Evolutionary conservation across 2,329 filamentous ascomycete genomes (phyloP).

Genomic region (Aspergillus fischeri): DNA sequence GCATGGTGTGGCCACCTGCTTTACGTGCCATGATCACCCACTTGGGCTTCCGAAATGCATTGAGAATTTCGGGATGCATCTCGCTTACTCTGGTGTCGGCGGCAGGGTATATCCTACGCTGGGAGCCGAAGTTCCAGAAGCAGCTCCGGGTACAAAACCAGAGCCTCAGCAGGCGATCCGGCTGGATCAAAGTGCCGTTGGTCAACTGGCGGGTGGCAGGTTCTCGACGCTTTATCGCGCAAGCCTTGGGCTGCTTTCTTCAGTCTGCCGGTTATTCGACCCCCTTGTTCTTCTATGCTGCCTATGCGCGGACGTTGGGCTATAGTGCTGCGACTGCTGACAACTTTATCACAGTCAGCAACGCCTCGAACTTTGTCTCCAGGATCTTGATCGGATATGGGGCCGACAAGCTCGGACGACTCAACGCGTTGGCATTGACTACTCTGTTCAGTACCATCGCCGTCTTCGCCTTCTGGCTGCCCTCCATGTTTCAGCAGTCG

Average conservation of each 20-base stretch:
- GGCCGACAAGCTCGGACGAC: slow-evolving; percentile 13
- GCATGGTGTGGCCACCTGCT: slow-evolving; percentile 34
- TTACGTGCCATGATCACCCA: slow-evolving; percentile 26
- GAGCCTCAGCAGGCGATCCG: not conserved
- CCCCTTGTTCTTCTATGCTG: slow-evolving; percentile 37
- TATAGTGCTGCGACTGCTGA: slow-evolving; percentile 34
- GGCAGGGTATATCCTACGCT: slow-evolving; percentile 22
- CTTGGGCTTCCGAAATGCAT: slow-evolving; percentile 36
- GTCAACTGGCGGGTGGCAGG: slow-evolving; percentile 33
- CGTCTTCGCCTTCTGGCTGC: slow-evolving; percentile 24
- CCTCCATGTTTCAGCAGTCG: slow-evolving; percentile 3
- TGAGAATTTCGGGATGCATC: slow-evolving; percentile 31
- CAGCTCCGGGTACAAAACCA: slow-evolving; percentile 5
- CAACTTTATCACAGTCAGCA: slow-evolving; percentile 39
- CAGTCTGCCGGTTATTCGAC: slow-evolving; percentile 39
- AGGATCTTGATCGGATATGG: slow-evolving; percentile 36
- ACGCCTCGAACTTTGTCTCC: slow-evolving; percentile 37
- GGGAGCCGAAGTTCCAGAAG: slow-evolving; percentile 23
- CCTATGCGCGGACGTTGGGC: slow-evolving; percentile 37
- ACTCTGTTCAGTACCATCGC: slow-evolving; percentile 26
- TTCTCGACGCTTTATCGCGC: slow-evolving; percentile 32
- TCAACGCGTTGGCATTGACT: slow-evolving; percentile 36
- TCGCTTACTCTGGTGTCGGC: slow-evolving; percentile 26
- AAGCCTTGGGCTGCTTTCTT: slow-evolving; percentile 32
- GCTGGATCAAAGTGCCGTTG: slow-evolving; percentile 24